Conservation (phyloP, 805 yeast species). For the Limtongia smithiae region DNA sequence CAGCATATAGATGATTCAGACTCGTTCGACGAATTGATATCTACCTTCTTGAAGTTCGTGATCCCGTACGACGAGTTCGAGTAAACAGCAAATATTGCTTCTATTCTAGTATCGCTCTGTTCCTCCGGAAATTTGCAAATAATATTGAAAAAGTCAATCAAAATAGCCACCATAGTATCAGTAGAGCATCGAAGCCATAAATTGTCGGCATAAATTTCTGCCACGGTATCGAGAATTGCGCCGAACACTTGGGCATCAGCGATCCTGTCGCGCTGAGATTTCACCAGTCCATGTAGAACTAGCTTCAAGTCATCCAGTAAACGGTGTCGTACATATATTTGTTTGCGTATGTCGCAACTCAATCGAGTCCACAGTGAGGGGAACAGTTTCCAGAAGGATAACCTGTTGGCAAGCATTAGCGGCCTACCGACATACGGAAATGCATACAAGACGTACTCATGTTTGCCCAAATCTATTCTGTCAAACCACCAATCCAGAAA, state of each 20-base stretch:
- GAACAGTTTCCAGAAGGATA: slow-evolving; percentile 17
- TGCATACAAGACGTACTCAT: slow-evolving; percentile 7
- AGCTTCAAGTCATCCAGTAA: slow-evolving; percentile 13
- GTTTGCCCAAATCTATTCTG: slow-evolving; percentile 41
- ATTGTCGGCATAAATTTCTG: neutral
- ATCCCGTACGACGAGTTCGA: slow-evolving; percentile 17
- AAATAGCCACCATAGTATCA: slow-evolving; percentile 11
- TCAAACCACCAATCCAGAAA: slow-evolving; percentile 40
- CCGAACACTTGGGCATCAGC: no score
- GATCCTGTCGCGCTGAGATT: no score
- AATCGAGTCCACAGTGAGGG: slow-evolving; percentile 4
- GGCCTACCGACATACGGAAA: neutral
- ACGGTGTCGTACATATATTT: slow-evolving; percentile 15
- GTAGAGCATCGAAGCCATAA: slow-evolving; percentile 15
- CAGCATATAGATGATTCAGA: no score
- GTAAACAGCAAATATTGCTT: slow-evolving; percentile 8
- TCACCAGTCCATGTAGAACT: no score
- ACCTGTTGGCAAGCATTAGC: neutral
- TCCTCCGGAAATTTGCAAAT: neutral
- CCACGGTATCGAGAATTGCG: slow-evolving; percentile 1
- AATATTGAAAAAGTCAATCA: slow-evolving; percentile 6
- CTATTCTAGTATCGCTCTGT: neutral
- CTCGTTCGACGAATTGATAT: no score
- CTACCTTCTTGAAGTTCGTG: slow-evolving; percentile 18
- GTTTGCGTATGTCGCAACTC: neutral